These are phyloP conservation scores for Rhodotorula sp. DNA, from an alignment of 1,284 basidiomycete species.

Conservation along the genomic window DNA sequence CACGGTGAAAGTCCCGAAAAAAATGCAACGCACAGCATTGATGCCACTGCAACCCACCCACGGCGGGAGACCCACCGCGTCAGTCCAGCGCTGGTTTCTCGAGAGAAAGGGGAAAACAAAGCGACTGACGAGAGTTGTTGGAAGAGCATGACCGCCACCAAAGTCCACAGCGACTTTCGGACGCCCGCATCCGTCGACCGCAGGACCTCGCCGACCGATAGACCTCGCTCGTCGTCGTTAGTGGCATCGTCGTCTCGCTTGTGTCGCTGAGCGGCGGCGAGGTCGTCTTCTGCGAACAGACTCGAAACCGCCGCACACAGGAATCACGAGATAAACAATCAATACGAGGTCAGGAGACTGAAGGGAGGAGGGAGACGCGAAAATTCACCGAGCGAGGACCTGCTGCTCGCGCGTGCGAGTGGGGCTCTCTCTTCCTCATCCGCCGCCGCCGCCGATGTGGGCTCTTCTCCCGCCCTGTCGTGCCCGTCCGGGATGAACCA, in stretches of 20 bases:
- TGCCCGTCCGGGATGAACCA: conserved; percentile 24
- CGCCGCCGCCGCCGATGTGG: conserved; percentile 3
- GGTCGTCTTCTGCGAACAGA: neutral
- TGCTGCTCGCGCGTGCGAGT: conserved; percentile 1
- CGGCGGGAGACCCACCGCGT: neutral
- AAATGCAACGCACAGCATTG: conserved; percentile 10
- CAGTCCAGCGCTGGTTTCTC: too few species aligned
- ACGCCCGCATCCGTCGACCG: conserved; percentile 21
- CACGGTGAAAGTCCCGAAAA: too few species aligned
- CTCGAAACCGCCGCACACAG: neutral
- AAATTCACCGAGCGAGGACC: neutral
- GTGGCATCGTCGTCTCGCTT: neutral
- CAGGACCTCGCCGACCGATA: conserved; percentile 25
- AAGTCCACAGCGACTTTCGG: conserved; percentile 17
- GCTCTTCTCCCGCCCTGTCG: neutral
- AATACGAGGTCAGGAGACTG: neutral
- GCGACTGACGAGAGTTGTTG: conserved; percentile 37
- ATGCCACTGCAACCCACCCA: conserved; percentile 13
- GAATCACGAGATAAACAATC: neutral
- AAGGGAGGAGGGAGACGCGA: neutral
- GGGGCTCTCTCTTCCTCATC: conserved; percentile 30
- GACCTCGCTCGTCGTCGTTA: neutral
- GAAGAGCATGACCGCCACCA: conserved; percentile 30
- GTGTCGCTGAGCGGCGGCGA: neutral
- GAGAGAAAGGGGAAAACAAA: too few species aligned